Percentiles rank a stretch among this genome's conserved stretches.
Conservation (phyloP, 2,329 filamentous ascomycete genomes). For the Metarhizium rileyi region DNA sequence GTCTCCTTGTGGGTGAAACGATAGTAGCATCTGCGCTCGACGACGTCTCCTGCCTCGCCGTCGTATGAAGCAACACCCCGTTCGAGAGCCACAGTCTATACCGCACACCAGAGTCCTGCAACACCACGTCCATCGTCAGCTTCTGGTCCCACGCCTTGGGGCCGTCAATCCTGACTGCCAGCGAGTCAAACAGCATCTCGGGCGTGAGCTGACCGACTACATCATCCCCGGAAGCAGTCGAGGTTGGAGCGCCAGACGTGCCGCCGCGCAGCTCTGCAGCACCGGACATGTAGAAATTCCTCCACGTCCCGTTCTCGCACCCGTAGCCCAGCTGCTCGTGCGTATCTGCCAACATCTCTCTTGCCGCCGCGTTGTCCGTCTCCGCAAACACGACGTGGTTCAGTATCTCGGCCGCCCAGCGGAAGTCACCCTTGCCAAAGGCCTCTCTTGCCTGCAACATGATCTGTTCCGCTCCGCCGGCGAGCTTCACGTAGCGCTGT, state of each 20-base stretch:
- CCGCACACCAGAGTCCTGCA: background rate
- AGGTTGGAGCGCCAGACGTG: constrained; percentile 4
- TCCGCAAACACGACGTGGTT: constrained; percentile 23
- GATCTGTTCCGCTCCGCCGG: constrained; percentile 25
- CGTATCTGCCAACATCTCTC: constrained; percentile 17
- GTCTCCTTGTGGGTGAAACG: background rate
- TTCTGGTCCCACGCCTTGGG: constrained; percentile 3
- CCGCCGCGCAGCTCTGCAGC: constrained; percentile 16
- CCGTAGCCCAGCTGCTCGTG: constrained; percentile 26
- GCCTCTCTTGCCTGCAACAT: constrained; percentile 20
- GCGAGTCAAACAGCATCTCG: constrained; percentile 6
- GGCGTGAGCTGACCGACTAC: constrained; percentile 5
- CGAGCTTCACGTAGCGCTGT: constrained; percentile 24
- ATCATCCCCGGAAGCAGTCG: constrained; percentile 1
- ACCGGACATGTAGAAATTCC: constrained; percentile 27
- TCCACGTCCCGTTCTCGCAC: constrained; percentile 29
- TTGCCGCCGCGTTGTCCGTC: constrained; percentile 11
- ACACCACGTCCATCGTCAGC: constrained; percentile 2
- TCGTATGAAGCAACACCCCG: constrained; percentile 3
- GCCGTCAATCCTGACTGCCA: constrained; percentile 6
- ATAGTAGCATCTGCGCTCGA: background rate
- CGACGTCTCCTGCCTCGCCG: background rate
- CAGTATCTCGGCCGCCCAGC: constrained; percentile 29
- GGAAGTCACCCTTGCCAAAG: constrained; percentile 20
- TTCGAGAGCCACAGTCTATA: constrained; percentile 7